Evolutionary conservation across 2,329 filamentous ascomycete genomes (phyloP), one percentile per base, ranked within the genome.

Genomic region (Diaporthe sp.): DNA sequence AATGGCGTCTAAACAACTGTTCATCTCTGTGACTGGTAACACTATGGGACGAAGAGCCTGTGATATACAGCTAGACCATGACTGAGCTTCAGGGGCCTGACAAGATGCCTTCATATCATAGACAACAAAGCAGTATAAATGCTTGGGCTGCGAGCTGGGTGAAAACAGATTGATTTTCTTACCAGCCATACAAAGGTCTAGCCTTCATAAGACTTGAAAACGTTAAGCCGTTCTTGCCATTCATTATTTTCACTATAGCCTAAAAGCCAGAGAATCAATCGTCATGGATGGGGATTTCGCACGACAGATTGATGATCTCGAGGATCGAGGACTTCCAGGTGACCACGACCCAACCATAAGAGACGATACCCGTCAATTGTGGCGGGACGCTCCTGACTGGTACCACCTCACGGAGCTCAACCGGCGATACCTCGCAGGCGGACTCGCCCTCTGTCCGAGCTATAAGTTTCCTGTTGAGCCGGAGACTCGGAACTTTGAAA

Each of bases 311-410:
- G 8, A 22, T 4, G 28, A 57, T 0, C 12, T 57, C 53, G 15
- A 57, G 53, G 28, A 57, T 22, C 28, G 28, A 15, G 28, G 53
- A 7, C 0, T 34, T 7, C 53, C 28, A 0, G 6, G 13, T 0
- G 17, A 34, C 4, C 12, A 19, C 28, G 17, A 31, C 13, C 4
- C 6, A 0, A 57, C 3, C 17, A 0, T 34, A 12, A 0, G 15
- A 0, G 0, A 19, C 0, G 15, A 22, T 0, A 1, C 10, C 6
- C 28, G 0, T 19, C 0, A 19, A 0, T 19, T 59, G 19, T 59
- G 57, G 34, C 17, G 4, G 2, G 6, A 34, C 0, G 57, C 57
- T n/a, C 57, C 31, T 10, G 8, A 8, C 31, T 59, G 57, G 57
- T n/a, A 37, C 57, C 2, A 8, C 3, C 39, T 59, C 4, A 39